Evolutionary conservation across 1,139 yeast species (phyloP).

Genomic region (Entelexis sorbosivorans): DNA sequence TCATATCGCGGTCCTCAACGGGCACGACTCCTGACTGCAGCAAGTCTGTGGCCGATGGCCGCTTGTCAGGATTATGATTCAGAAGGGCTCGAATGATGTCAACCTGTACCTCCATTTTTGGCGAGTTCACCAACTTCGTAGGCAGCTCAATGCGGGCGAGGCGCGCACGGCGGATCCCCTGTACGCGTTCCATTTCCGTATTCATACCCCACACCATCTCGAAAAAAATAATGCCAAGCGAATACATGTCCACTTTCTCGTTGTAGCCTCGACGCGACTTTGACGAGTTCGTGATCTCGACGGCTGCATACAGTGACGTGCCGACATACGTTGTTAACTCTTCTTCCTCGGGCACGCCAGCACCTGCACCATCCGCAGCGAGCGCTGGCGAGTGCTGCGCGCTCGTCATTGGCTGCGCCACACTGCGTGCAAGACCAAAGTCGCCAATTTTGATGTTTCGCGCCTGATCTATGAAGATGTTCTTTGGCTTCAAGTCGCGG

Average conservation of each 20-base stretch:
- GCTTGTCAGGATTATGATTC: slow-evolving; percentile 61
- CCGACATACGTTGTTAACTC: slow-evolving; percentile 89
- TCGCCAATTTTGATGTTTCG: slow-evolving; percentile 91
- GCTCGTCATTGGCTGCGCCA: slow-evolving; percentile 38
- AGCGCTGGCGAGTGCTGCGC: slow-evolving; percentile 3
- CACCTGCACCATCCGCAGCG: background rate
- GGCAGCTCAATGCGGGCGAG: slow-evolving; percentile 55
- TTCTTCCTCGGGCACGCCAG: slow-evolving; percentile 33
- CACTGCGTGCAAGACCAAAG: slow-evolving; percentile 77
- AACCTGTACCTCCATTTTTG: slow-evolving; percentile 43
- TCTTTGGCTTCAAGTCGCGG: slow-evolving; percentile 89
- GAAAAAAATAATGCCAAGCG: slow-evolving; percentile 85
- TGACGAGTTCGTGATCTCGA: slow-evolving; percentile 45
- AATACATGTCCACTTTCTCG: slow-evolving; percentile 91
- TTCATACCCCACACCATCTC: slow-evolving; percentile 79
- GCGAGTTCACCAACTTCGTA: slow-evolving; percentile 42
- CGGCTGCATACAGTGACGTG: slow-evolving; percentile 84
- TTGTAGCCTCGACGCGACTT: slow-evolving; percentile 38
- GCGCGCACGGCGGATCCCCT: slow-evolving; percentile 54
- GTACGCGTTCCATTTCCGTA: slow-evolving; percentile 89
- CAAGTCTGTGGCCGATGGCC: slow-evolving; percentile 71
- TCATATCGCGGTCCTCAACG: slow-evolving; percentile 78
- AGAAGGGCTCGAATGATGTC: slow-evolving; percentile 49
- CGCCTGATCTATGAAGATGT: slow-evolving; percentile 84
- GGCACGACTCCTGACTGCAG: slow-evolving; percentile 76